Conservation (phyloP, 495 filamentous ascomycete species). For the Niebla homalea region DNA sequence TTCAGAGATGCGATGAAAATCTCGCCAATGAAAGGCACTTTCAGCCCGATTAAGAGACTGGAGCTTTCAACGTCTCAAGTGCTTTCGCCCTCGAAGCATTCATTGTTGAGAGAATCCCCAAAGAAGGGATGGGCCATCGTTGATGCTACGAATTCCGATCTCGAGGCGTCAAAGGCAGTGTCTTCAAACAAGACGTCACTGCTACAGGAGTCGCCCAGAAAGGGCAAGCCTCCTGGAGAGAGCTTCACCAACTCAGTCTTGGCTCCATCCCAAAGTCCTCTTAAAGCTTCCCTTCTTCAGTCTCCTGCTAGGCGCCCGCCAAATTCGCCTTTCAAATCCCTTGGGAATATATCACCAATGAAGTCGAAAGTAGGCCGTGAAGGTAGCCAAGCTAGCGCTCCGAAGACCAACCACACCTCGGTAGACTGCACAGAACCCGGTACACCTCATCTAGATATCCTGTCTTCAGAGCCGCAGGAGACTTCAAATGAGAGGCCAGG, state of each 20-base stretch:
- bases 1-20: constrained; percentile 31
- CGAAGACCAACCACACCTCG: too few relatives aligned
- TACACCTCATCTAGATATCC: too few relatives aligned
- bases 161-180: too few relatives aligned
- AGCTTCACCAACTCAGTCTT: not conserved
- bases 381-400: too few relatives aligned
- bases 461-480: too few relatives aligned
- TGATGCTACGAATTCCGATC: constrained; percentile 11
- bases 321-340: not conserved
- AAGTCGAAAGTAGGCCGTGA: too few relatives aligned
- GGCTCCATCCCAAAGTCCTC: not conserved
- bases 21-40: constrained; percentile 21
- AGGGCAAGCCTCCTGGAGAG: constrained; percentile 4
- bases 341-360: not conserved
- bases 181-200: constrained; percentile 22
- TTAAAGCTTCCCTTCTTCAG: constrained; percentile 15
- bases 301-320: constrained; percentile 15
- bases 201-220: constrained; percentile 33
- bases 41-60: constrained; percentile 6
- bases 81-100: constrained; percentile 11
- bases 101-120: constrained; percentile 33
- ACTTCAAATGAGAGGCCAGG: too few relatives aligned
- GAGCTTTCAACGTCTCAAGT: constrained; percentile 3
- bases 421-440: too few relatives aligned
- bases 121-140: constrained; percentile 27